phyloP scores from a whole-genome alignment of 768 basidiomycete genomes.

The Pilatotrama ljubarskyi region DNA sequence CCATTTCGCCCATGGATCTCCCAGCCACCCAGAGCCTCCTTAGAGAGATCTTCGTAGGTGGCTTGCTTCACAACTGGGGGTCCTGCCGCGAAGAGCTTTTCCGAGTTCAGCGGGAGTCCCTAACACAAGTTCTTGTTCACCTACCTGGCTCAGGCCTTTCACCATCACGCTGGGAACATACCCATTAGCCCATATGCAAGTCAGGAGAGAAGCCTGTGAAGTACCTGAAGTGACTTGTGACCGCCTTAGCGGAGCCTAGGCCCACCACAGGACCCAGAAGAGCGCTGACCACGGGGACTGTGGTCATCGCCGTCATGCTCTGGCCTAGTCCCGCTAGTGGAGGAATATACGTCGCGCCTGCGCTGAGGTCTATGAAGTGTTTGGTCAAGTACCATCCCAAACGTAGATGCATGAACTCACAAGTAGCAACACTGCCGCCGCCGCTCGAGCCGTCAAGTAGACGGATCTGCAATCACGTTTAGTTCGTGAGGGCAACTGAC shows the following conservation, averaged over 20 bases:
- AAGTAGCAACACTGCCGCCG: conserved; percentile 20
- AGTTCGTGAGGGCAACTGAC: neutral
- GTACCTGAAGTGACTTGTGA: conserved; percentile 22
- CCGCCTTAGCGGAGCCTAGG: conserved; percentile 18
- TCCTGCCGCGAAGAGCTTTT: conserved; percentile 19
- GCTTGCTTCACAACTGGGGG: conserved; percentile 24
- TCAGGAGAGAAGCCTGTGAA: no score
- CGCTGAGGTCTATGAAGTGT: neutral
- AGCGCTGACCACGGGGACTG: conserved; percentile 19
- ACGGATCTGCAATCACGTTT: conserved; percentile 1
- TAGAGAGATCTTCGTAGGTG: conserved; percentile 21
- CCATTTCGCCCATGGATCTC: conserved; percentile 20
- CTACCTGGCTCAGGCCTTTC: conserved; percentile 16
- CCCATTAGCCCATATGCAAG: neutral
- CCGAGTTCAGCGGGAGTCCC: no score
- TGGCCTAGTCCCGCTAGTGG: conserved; percentile 18
- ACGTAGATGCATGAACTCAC: neutral
- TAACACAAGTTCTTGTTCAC: neutral
- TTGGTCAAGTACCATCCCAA: neutral
- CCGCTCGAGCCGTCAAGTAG: conserved; percentile 23
- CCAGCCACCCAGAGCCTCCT: conserved; percentile 21
- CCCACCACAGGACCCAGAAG: conserved; percentile 20
- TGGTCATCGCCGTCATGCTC: conserved; percentile 18
- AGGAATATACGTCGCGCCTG: conserved; percentile 21
- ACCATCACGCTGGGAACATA: conserved; percentile 16